A percentile compares a stretch with the other conserved stretches of the same genome.
phyloP scores from a whole-genome alignment of 1,284 basidiomycete species.

The Ceratobasidium sp. region DNA sequence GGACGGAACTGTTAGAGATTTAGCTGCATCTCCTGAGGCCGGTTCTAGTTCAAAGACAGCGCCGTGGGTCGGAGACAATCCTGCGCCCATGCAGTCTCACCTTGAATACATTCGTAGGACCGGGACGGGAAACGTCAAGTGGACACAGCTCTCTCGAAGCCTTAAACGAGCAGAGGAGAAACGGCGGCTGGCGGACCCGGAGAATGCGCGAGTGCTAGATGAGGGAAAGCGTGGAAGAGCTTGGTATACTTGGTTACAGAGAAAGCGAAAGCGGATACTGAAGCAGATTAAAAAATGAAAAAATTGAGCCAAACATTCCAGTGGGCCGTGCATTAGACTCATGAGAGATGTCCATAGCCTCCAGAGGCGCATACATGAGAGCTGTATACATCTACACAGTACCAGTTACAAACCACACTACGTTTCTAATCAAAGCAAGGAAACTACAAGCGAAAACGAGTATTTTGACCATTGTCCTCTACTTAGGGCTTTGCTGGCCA shows the following conservation, averaged over 20 bases:
- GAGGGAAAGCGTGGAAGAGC: background rate
- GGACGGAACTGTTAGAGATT: background rate
- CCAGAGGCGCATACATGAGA: constrained; percentile 36
- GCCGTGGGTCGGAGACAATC: constrained; percentile 24
- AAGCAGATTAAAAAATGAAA: constrained; percentile 12
- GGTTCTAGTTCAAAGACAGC: constrained; percentile 1
- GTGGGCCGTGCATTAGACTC: background rate
- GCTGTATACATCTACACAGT: constrained; percentile 34
- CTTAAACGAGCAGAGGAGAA: constrained; percentile 16
- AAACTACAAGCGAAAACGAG: background rate
- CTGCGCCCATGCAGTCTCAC: constrained; percentile 22
- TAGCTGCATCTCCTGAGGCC: background rate
- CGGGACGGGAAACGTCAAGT: constrained; percentile 33
- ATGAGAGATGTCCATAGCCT: constrained; percentile 11
- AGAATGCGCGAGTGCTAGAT: background rate
- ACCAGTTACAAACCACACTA: constrained; percentile 17
- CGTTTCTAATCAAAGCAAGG: constrained; percentile 8
- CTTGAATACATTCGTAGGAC: constrained; percentile 25
- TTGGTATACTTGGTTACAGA: background rate
- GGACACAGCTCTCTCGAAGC: background rate
- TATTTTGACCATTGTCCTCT: background rate
- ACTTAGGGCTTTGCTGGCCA: constrained; percentile 38
- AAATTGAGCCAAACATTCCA: constrained; percentile 7
- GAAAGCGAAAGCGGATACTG: constrained; percentile 1
- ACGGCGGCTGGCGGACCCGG: background rate